Conservation (phyloP, 2,329 filamentous ascomycete genomes). For the Berkeleyomyces basicola region DNA sequence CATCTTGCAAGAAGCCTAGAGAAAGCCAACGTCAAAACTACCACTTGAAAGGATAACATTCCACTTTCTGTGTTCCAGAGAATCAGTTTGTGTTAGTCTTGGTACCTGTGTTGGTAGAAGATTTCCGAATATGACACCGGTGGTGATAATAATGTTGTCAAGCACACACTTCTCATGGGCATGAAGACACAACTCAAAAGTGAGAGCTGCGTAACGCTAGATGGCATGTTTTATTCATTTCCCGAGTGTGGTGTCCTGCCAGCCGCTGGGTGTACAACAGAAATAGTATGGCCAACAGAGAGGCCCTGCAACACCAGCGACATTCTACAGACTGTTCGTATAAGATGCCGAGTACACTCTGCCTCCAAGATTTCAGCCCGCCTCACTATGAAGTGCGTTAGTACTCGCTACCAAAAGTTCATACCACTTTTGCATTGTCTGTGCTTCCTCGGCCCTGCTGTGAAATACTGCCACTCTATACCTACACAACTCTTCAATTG, state of each 20-base stretch:
- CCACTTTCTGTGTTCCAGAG: no score
- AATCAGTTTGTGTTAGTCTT: no score
- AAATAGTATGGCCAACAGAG: not conserved
- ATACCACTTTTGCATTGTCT: not conserved
- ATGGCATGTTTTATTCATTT: no score
- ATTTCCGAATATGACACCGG: no score
- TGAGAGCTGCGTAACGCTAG: no score
- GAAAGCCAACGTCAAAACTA: not conserved
- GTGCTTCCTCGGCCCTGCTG: not conserved
- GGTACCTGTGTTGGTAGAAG: no score
- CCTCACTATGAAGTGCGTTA: not conserved
- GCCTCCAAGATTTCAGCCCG: not conserved
- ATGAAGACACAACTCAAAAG: no score
- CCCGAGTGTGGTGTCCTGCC: no score
- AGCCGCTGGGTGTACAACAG: no score
- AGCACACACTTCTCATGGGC: no score
- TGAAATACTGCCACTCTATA: not conserved
- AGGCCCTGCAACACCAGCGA: not conserved
- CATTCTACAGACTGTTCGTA: not conserved
- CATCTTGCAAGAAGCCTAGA: not conserved
- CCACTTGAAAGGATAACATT: not conserved
- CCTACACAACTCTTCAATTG: not conserved
- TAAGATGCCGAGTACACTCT: not conserved
- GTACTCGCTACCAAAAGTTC: not conserved
- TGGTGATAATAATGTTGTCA: no score